A percentile compares a stretch with the other conserved stretches of the same genome.
Conservation (phyloP, 768 basidiomycete genomes). For the Leucosporidium scottii region DNA sequence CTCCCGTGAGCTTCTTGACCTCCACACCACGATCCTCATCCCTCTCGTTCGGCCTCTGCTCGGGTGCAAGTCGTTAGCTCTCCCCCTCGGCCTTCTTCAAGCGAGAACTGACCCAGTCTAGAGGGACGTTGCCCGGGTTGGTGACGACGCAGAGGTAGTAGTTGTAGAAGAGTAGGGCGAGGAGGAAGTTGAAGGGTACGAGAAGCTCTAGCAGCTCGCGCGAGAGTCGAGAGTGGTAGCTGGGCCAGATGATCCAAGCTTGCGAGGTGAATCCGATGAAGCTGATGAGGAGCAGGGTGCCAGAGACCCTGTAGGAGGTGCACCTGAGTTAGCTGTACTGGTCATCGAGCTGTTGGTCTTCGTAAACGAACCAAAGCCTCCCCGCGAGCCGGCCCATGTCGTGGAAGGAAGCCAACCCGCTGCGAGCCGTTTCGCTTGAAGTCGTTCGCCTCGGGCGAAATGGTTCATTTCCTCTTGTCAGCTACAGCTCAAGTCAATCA, state of each 20-base stretch:
- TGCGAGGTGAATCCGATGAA: constrained; percentile 89
- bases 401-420: too few species aligned
- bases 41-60: constrained; percentile 66
- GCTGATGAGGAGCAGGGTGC: constrained; percentile 42
- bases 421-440: too few species aligned
- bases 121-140: constrained; percentile 77
- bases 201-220: constrained; percentile 28
- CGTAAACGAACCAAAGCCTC: too few species aligned
- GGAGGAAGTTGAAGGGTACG: constrained; percentile 53
- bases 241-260: constrained; percentile 75
- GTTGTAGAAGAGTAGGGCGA: constrained; percentile 75
- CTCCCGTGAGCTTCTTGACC: constrained; percentile 79
- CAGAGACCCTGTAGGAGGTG: constrained; percentile 39
- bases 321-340: not conserved
- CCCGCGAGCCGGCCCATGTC: too few species aligned
- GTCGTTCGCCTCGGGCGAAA: too few species aligned
- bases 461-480: too few species aligned
- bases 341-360: too few species aligned
- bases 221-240: constrained; percentile 44
- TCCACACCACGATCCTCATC: constrained; percentile 62
- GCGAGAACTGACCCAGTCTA: constrained; percentile 31
- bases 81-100: not conserved
- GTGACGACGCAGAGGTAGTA: constrained; percentile 76
- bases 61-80: constrained; percentile 4
- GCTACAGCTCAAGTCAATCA: too few species aligned